Evolutionary conservation across 495 filamentous ascomycete species (phyloP).

Genomic region (Peziza echinospora): DNA sequence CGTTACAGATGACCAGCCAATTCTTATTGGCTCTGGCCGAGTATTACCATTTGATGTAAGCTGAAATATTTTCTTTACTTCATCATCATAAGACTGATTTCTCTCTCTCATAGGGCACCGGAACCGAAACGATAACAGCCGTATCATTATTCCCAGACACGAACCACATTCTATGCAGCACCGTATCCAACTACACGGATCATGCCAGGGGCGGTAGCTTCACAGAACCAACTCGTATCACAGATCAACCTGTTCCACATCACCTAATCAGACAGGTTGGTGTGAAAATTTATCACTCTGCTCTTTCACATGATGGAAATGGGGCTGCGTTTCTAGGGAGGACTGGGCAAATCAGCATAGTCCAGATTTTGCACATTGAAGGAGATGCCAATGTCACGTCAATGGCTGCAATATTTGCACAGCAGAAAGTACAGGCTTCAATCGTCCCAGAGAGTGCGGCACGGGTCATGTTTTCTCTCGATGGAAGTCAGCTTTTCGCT

Average conservation of each 20-base stretch:
- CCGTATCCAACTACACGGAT: slow-evolving; percentile 12
- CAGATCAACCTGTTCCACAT: neutral
- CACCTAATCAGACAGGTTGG: slow-evolving; percentile 12
- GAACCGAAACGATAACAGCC: slow-evolving; percentile 12
- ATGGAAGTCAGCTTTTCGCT: slow-evolving; percentile 13
- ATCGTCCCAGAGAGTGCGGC: slow-evolving; percentile 7
- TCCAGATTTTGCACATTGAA: slow-evolving; percentile 10
- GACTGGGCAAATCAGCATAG: slow-evolving; percentile 15
- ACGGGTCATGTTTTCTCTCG: slow-evolving; percentile 10
- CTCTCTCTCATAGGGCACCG: slow-evolving; percentile 8
- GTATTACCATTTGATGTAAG: slow-evolving; percentile 13
- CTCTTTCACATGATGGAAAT: slow-evolving; percentile 13
- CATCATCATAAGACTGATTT: neutral
- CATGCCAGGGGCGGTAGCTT: slow-evolving; percentile 16
- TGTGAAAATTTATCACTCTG: slow-evolving; percentile 8
- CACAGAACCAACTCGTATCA: slow-evolving; percentile 11
- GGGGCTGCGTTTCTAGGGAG: slow-evolving; percentile 16
- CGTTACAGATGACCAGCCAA: slow-evolving; percentile 8
- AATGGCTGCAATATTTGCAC: slow-evolving; percentile 4
- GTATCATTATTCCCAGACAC: slow-evolving; percentile 14
- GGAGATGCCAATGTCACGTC: slow-evolving; percentile 17
- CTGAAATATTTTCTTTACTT: neutral
- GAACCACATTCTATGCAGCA: slow-evolving; percentile 15
- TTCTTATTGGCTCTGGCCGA: slow-evolving; percentile 10
- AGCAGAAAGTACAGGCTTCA: slow-evolving; percentile 9